Conservation (phyloP, 208 protist genomes). For the Phytomonas sp. region DNA sequence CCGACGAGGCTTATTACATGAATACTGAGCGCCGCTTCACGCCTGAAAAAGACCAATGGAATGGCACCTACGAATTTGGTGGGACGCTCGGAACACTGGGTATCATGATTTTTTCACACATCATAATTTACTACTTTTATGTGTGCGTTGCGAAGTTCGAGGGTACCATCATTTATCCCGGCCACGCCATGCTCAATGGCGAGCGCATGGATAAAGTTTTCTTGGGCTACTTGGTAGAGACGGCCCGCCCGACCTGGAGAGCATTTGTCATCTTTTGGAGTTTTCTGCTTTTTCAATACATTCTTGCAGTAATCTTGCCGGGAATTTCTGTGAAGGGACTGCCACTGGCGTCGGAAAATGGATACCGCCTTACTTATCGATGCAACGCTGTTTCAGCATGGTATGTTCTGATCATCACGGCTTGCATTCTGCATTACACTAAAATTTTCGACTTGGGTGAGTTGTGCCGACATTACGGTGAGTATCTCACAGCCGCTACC, state of each 20-base stretch:
- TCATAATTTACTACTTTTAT: slow-evolving; percentile 88
- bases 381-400: slow-evolving; percentile 84
- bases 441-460: slow-evolving; percentile 54
- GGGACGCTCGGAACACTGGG: slow-evolving; percentile 41
- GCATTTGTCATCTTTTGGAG: slow-evolving; percentile 40
- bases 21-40: slow-evolving; percentile 52
- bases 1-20: slow-evolving; percentile 48
- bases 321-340: slow-evolving; percentile 75
- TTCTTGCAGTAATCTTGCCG: slow-evolving; percentile 68
- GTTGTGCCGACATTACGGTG: slow-evolving; percentile 65
- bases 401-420: slow-evolving; percentile 74
- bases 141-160: slow-evolving; percentile 70
- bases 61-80: slow-evolving; percentile 77
- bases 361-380: slow-evolving; percentile 74
- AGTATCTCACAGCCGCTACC: slow-evolving; percentile 65
- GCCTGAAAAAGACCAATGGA: slow-evolving; percentile 73
- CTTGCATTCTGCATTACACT: slow-evolving; percentile 50
- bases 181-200: slow-evolving; percentile 57
- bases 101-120: slow-evolving; percentile 86
- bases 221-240: slow-evolving; percentile 32
- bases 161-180: slow-evolving; percentile 78
- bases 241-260: slow-evolving; percentile 34
- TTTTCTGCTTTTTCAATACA: slow-evolving; percentile 75
- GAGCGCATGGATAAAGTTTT: slow-evolving; percentile 41
- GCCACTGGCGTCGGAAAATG: slow-evolving; percentile 76